A percentile compares a stretch with the other conserved stretches of the same genome.
Conservation (phyloP, 2,329 filamentous ascomycete genomes). For the Diplodia intermedia region DNA sequence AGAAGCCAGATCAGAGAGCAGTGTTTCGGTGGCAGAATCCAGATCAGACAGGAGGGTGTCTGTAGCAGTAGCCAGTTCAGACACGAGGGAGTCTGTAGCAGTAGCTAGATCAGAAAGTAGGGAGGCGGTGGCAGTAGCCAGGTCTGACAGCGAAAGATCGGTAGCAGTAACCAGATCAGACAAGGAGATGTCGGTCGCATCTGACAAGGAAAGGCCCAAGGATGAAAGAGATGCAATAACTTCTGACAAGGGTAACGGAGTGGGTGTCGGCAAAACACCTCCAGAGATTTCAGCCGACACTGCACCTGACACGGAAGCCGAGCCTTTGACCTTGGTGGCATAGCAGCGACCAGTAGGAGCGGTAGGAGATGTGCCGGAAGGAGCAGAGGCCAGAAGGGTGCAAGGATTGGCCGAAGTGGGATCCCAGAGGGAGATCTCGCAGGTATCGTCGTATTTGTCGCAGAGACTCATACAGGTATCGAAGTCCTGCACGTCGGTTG, state of each 20-base stretch:
- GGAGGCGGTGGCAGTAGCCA: background rate
- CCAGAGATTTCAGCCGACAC: background rate
- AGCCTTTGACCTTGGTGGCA: background rate
- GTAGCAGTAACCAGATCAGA: background rate
- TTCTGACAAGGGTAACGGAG: background rate
- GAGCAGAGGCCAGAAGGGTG: conserved; percentile 6
- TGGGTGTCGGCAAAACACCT: background rate
- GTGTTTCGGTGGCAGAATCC: too few relatives aligned
- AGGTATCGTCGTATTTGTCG: background rate
- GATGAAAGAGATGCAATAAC: background rate
- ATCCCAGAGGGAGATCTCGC: conserved; percentile 24
- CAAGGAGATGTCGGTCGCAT: background rate
- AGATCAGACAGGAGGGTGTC: too few relatives aligned
- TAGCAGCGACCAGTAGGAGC: conserved; percentile 9
- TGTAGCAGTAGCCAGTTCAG: background rate
- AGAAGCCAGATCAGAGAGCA: background rate
- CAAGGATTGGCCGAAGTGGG: background rate
- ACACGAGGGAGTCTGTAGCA: background rate
- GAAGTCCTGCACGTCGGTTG: conserved; percentile 11
- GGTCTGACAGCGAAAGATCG: background rate
- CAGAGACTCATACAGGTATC: conserved; percentile 14
- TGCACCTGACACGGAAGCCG: background rate
- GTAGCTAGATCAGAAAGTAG: background rate
- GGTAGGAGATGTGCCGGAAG: background rate
- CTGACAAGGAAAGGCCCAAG: background rate